Percentiles rank a stretch among this genome's conserved stretches.
Evolutionary conservation across 345 rosid genomes (phyloP).

Genomic region (Microthlaspi erraticum): DNA sequence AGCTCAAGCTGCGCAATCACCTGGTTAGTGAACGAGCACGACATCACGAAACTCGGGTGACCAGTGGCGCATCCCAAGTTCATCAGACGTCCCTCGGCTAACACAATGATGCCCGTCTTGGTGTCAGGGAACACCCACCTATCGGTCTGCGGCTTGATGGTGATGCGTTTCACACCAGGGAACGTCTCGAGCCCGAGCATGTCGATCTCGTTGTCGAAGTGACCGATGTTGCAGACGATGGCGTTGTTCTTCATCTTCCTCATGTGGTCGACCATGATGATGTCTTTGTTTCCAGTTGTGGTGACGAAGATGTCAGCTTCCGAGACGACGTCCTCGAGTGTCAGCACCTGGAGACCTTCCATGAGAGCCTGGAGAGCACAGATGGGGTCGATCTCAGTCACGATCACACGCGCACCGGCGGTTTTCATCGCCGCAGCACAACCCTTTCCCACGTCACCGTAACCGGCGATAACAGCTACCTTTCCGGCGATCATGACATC

Average conservation of each 20-base stretch:
- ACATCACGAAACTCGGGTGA: conserved; percentile 81
- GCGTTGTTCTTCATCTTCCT: conserved; percentile 59
- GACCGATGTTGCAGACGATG: conserved; percentile 78
- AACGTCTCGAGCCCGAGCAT: conserved; percentile 66
- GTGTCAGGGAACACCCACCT: conserved; percentile 45
- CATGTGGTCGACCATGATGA: conserved; percentile 58
- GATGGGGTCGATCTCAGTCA: conserved; percentile 76
- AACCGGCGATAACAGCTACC: conserved; percentile 73
- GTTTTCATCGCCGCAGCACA: conserved; percentile 73
- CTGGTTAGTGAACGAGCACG: conserved; percentile 76
- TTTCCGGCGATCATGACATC: conserved; percentile 98
- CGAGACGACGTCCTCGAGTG: conserved; percentile 61
- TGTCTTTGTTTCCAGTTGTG: conserved; percentile 78
- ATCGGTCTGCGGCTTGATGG: conserved; percentile 77
- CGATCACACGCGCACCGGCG: conserved; percentile 73
- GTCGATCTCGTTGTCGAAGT: conserved; percentile 73
- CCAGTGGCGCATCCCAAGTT: conserved; percentile 83
- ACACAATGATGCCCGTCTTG: conserved; percentile 62
- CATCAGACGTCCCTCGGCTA: conserved; percentile 76
- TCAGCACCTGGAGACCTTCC: conserved; percentile 69
- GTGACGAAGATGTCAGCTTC: conserved; percentile 73
- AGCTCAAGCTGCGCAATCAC: conserved; percentile 75
- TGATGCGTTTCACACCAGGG: conserved; percentile 69
- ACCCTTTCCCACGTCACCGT: conserved; percentile 83
- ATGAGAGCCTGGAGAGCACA: conserved; percentile 79